Conservation (phyloP, 805 yeast species). For the Yarrowia alimentaria region DNA sequence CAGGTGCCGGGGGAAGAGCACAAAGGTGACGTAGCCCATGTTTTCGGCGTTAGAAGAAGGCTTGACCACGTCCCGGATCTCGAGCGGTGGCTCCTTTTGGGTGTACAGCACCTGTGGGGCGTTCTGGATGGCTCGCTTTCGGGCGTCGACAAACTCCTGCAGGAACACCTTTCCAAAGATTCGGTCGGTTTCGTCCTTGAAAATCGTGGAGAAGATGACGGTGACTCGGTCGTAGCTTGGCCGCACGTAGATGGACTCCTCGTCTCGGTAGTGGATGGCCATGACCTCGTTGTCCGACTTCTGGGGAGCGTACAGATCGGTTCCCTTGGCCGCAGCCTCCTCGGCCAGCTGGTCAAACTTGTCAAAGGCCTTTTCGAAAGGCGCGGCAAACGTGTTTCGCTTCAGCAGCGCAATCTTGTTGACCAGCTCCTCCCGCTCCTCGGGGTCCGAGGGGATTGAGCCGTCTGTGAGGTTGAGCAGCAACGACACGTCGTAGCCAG, state of each 20-base stretch:
- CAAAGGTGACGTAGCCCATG: slow-evolving; percentile 59
- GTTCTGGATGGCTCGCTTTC: slow-evolving; percentile 92
- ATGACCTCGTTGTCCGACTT: slow-evolving; percentile 55
- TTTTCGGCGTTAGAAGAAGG: slow-evolving; percentile 44
- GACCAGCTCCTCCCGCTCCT: slow-evolving; percentile 54
- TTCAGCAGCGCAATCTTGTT: slow-evolving; percentile 71
- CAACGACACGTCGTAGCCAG: slow-evolving; percentile 79
- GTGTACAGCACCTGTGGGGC: slow-evolving; percentile 97
- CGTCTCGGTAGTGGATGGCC: slow-evolving; percentile 83
- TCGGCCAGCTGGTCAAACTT: slow-evolving; percentile 66
- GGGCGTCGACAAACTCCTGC: slow-evolving; percentile 87
- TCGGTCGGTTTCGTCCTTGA: slow-evolving; percentile 95
- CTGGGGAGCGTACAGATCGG: slow-evolving; percentile 44
- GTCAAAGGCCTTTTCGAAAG: slow-evolving; percentile 81
- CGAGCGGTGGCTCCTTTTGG: slow-evolving; percentile 89
- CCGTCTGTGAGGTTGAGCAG: slow-evolving; percentile 53
- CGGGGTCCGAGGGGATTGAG: slow-evolving; percentile 43
- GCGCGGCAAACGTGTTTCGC: slow-evolving; percentile 86
- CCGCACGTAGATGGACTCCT: slow-evolving; percentile 84
- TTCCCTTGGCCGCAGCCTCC: slow-evolving; percentile 41
- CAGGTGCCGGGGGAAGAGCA: slow-evolving; percentile 52
- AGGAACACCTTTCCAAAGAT: slow-evolving; percentile 41
- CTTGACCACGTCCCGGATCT: slow-evolving; percentile 50
- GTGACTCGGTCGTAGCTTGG: slow-evolving; percentile 96
- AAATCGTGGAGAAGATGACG: slow-evolving; percentile 88